A percentile compares a stretch with the other conserved stretches of the same genome.
phyloP scores from a whole-genome alignment of 345 rosid genomes.

The Eutrema heterophyllum region DNA sequence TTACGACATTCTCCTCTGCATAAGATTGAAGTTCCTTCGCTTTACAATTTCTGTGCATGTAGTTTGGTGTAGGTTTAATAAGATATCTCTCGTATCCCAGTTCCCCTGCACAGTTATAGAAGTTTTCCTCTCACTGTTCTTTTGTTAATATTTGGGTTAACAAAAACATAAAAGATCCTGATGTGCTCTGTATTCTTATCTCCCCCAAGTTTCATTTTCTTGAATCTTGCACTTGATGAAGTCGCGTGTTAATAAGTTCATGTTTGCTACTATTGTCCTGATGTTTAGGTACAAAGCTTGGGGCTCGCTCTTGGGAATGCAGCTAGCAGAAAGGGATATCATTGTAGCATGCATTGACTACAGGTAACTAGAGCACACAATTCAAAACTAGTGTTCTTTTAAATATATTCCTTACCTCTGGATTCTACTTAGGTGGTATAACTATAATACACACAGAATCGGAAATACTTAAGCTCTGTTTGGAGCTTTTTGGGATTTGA shows the following conservation, averaged over 20 bases:
- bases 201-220: neutral
- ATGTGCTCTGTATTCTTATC: neutral
- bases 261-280: slow-evolving; percentile 1
- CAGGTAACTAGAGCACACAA: slow-evolving; percentile 49
- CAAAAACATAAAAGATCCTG: neutral
- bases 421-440: neutral
- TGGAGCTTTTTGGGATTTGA: neutral
- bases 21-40: neutral
- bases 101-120: neutral
- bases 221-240: slow-evolving; percentile 14
- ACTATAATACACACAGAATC: neutral
- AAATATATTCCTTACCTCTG: neutral
- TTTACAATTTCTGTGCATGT: neutral
- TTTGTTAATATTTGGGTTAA: neutral
- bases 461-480: neutral
- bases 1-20: slow-evolving; percentile 2
- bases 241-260: slow-evolving; percentile 13
- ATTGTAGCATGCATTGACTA: slow-evolving; percentile 95
- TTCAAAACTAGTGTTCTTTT: neutral
- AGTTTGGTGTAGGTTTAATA: neutral
- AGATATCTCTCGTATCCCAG: neutral
- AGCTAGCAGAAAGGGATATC: slow-evolving; percentile 87
- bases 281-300: slow-evolving; percentile 83
- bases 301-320: slow-evolving; percentile 93
- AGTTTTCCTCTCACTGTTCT: neutral